Evolutionary conservation across 2,329 filamentous ascomycete species (phyloP), one percentile per base, ranked within the genome.

Genomic region (Aspergillus flavus): DNA sequence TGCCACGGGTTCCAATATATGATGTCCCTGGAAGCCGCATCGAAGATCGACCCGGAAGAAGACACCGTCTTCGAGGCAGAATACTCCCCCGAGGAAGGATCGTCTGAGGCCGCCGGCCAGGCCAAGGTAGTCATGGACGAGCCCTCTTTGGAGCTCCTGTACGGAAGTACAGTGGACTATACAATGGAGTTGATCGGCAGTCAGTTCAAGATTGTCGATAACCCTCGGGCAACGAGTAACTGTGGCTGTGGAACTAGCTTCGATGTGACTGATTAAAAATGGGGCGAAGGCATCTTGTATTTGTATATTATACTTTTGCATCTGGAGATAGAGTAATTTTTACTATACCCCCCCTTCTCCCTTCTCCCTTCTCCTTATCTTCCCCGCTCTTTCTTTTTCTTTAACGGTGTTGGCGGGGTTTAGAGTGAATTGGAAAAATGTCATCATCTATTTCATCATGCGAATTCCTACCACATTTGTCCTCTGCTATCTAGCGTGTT

Each of bases 1-100:
- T 99, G 95, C 78, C 95, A 99, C 79, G 95, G 95, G 57, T 99
- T 99, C 78, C 95, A 99, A 77, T 99, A 99, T 75, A 82, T 96
- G 54, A 97, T 99, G 92, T 92, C 89, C 19, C 85, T 98, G 4
- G 90, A 92, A 57, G 74, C 81, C 21, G 77, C 77, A 12, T 80
- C 80, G 19, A 84, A 87, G 59, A 79, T 90, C 19, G 83, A 86
- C 57, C 75, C 86, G 30, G 89, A 93, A 64, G 95, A 98, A 71
- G 95, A 99, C 75, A 95, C 91, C 0, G 84, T 98, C 28, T 97
- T 98, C 71, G 87, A 92, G 66, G 92, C 89, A 55, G 81, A 88
- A 16, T 61, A 45, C 46, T 26, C 59, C 16, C 53, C 66, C 7
- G 74, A 78, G 36, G 73, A 72, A 12, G 60, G 61, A 12, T 56